Percentiles rank a stretch among this genome's conserved stretches.
Evolutionary conservation across 495 filamentous ascomycete genomes (phyloP).

Genomic region (Melanomma pulvis-pyrius): DNA sequence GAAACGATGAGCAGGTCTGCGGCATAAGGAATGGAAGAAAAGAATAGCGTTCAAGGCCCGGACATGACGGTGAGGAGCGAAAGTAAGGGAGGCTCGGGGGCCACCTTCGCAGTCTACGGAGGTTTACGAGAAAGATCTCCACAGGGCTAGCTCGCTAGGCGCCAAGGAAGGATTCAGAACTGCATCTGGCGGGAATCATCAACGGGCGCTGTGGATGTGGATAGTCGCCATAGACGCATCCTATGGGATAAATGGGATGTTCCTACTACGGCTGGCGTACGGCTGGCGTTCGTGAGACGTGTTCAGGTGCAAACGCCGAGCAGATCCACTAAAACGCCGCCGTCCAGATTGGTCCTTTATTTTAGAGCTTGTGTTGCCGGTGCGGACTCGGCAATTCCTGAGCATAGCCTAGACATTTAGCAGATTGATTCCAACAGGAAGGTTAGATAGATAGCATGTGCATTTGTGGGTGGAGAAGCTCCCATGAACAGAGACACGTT

Average conservation of each 20-base stretch:
- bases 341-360: constrained; percentile 4
- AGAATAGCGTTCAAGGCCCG: neutral
- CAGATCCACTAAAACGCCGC: neutral
- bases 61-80: neutral
- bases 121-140: neutral
- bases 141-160: neutral
- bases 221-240: neutral
- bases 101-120: neutral
- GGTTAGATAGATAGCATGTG: too few species aligned
- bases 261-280: neutral
- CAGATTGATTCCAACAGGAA: neutral
- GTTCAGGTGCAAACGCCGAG: constrained; percentile 3
- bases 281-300: constrained; percentile 16
- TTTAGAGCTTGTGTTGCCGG: neutral
- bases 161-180: neutral
- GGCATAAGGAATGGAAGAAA: neutral
- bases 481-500: too few species aligned
- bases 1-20: neutral
- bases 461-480: too few species aligned
- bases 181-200: neutral
- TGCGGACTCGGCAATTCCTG: neutral
- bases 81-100: neutral
- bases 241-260: constrained; percentile 5
- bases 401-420: neutral
- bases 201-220: neutral